Percentiles rank a stretch among this genome's conserved stretches.
Conservation (phyloP, 192 early-diverging fungal genomes). For the Glomus cerebriforme region DNA sequence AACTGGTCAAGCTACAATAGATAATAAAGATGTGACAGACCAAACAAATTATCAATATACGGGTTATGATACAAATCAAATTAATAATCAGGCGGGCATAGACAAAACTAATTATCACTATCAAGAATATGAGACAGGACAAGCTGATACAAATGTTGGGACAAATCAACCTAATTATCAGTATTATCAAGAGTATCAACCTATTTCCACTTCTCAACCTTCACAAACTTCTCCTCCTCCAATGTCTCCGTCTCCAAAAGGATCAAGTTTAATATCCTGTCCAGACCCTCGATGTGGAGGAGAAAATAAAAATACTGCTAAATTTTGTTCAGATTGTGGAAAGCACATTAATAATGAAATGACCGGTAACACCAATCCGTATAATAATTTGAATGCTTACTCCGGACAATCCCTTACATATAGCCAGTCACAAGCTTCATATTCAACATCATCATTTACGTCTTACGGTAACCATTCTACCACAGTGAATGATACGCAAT, state of each 20-base stretch:
- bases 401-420: background rate
- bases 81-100: background rate
- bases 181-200: background rate
- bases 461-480: background rate
- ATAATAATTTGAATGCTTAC: background rate
- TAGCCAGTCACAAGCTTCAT: constrained; percentile 7
- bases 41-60: background rate
- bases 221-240: background rate
- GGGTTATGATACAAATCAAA: background rate
- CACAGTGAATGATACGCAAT: background rate
- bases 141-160: background rate
- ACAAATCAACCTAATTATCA: background rate
- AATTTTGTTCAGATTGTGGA: constrained; percentile 65
- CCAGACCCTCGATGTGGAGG: constrained; percentile 52
- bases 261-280: constrained; percentile 36
- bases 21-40: background rate
- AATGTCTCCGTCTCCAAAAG: background rate
- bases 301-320: constrained; percentile 54
- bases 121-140: background rate
- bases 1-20: background rate
- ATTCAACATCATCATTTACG: constrained; percentile 17
- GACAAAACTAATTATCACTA: background rate
- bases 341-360: constrained; percentile 40
- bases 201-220: background rate
- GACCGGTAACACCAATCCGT: background rate